Conservation (phyloP, 768 basidiomycete species). For the Hypholoma sublateritium region DNA sequence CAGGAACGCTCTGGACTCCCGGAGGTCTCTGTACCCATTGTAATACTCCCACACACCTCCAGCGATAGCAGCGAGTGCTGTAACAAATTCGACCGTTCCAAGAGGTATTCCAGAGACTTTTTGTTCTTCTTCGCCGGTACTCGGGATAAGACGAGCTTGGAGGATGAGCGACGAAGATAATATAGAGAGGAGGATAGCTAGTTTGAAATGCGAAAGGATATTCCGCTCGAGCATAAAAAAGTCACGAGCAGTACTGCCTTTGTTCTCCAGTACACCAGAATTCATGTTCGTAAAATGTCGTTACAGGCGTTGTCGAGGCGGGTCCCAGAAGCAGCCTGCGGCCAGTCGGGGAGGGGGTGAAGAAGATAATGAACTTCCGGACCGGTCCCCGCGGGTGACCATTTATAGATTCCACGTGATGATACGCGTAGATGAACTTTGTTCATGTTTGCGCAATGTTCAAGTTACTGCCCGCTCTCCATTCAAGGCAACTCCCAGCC, state of each 20-base stretch:
- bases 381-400: neutral
- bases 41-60: slow-evolving; percentile 71
- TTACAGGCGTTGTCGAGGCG: neutral
- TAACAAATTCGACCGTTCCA: slow-evolving; percentile 51
- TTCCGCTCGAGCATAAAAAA: slow-evolving; percentile 82
- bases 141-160: slow-evolving; percentile 54
- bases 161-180: slow-evolving; percentile 66
- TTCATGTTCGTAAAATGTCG: slow-evolving; percentile 14
- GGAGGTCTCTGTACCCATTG: slow-evolving; percentile 54
- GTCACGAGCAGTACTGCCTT: slow-evolving; percentile 67
- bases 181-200: slow-evolving; percentile 63
- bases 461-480: slow-evolving; percentile 15
- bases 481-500: slow-evolving; percentile 1
- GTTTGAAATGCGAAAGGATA: slow-evolving; percentile 64
- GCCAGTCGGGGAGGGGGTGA: neutral
- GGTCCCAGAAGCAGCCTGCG: no score
- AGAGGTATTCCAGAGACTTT: slow-evolving; percentile 40
- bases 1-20: slow-evolving; percentile 59
- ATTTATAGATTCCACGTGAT: slow-evolving; percentile 27
- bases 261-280: slow-evolving; percentile 39
- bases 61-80: slow-evolving; percentile 51
- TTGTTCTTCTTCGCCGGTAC: slow-evolving; percentile 18
- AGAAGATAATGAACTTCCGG: neutral
- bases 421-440: slow-evolving; percentile 30
- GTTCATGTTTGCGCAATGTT: slow-evolving; percentile 45